Base-by-base conservation (phyloP, 148 eudicot species). In the Arbutus unedo region DNA sequence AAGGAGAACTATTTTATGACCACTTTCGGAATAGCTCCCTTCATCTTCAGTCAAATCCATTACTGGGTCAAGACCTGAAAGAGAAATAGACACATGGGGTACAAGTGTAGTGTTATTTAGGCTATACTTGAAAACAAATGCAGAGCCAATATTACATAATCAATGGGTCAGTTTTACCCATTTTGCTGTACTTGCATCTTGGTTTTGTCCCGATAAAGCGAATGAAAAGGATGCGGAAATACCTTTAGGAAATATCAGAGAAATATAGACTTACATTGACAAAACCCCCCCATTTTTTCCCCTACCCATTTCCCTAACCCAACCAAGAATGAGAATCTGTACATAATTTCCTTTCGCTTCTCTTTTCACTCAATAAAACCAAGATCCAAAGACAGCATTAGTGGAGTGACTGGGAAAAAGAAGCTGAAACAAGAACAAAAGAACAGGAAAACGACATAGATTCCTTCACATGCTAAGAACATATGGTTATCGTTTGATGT, bases 1-100 rank as follows among this genome's bases (percentile, higher is more conserved):
- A 10, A 71, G 86, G 38, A 64, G 79, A 23, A 85, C 47, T 23
- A 59, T n/a, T 74, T 59, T 66, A 54, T 21, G 76, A 44, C 59
- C 83, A 38, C 76, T 81, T 56, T 48, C 73, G 44, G 41, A 18
- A 19, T 62, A 54, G 84, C 47, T 77, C 43, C 62, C 54, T 48
- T 67, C 64, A 68, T 78, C 79, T 19, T 83, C 56, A 21, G 38
- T 71, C 82, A 59, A 45, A 66, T 83, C 84, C 16, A 88, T 70
- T 66, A 75, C 76, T 4, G 88, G 87, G 67, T 83, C 82, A 77
- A 82, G 82, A 70, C 90, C 89, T 88, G 45, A 57, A 84, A 71
- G 50, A 70, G 21, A 77, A 23, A 77, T 21, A 15, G 71, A n/a
- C 25, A 74, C 47, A 47, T 21, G 13, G 83, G 59, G 8, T 47